Evolutionary conservation across 78 protist species (phyloP), one percentile per base, ranked within the genome.

Genomic region (Dictyostelium capitatum): DNA sequence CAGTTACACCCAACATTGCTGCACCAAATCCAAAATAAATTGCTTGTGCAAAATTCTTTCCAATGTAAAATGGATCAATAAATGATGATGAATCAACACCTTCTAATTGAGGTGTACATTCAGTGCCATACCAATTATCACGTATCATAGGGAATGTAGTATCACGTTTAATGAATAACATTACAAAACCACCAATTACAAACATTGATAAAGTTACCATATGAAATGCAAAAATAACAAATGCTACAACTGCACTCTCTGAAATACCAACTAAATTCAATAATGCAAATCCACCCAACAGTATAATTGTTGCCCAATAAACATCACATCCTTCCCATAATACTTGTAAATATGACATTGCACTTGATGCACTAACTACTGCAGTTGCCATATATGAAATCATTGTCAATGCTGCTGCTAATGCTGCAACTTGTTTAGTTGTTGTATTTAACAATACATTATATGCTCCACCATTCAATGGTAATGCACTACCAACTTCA

Each of bases 391-490:
- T 79, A 82, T 97, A 97, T 32, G 98, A 96, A 67, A 97, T 89
- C 81, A 97, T 65, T 17, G 97, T 95, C 20, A 97, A 65, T 43
- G 95, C 85, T 2, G 97, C 97, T 0, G 98, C 97, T 7, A 97
- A 53, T 1, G 98, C 54, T 37, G 98, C 97, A 2, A 92, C 53
- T 14, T 43, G 79, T 56, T 97, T 97, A 32, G 94, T 67, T 0
- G 98, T 95, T 7, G 97, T 92, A 78, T 97, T 97, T 48, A 97
- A 84, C 19, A 97, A 85, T 28, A 95, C 90, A 37, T 90, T 96
- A 82, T 97, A 97, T 1, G 96, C 97, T 37, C 98, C 98, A 2
- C 98, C 98, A 78, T 96, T 96, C 64, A 96, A 77, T 50, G 97
- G 98, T 9, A 96, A 80, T 20, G 97, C 97, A 30, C 97, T 90